Evolutionary conservation across 2,329 filamentous ascomycete genomes (phyloP).

Genomic region (Fusarium ambrosium): DNA sequence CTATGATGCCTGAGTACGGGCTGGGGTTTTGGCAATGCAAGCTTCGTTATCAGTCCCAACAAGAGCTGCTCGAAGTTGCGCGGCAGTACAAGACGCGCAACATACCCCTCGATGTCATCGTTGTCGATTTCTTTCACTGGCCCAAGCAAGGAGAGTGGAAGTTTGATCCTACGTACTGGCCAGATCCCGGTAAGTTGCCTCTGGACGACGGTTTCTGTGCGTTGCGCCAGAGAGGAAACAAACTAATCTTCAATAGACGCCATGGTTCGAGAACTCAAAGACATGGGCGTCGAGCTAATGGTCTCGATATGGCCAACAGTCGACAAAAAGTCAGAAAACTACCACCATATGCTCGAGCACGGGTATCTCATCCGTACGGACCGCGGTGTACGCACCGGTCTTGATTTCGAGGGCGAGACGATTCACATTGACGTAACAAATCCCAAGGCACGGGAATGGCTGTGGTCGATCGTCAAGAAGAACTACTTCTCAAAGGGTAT

Average conservation of each 20-base stretch:
- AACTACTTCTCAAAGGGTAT: constrained; percentile 75
- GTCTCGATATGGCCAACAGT: constrained; percentile 79
- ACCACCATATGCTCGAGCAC: constrained; percentile 70
- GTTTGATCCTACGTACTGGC: constrained; percentile 75
- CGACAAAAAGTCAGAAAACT: constrained; percentile 70
- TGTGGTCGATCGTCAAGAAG: constrained; percentile 70
- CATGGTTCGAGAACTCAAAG: constrained; percentile 73
- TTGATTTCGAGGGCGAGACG: constrained; percentile 71
- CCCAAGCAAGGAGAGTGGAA: constrained; percentile 76
- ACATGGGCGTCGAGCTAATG: constrained; percentile 74
- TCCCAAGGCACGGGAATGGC: constrained; percentile 67
- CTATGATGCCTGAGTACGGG: constrained; percentile 78
- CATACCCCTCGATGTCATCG: constrained; percentile 75
- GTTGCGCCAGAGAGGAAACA: not conserved
- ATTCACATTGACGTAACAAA: constrained; percentile 75
- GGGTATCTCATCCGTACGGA: constrained; percentile 73
- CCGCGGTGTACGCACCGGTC: constrained; percentile 68
- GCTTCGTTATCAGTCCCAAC: constrained; percentile 74
- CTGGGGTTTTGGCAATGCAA: constrained; percentile 79
- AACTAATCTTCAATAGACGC: constrained; percentile 55
- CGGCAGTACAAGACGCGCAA: constrained; percentile 68
- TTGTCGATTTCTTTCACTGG: constrained; percentile 79
- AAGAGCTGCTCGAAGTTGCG: constrained; percentile 71
- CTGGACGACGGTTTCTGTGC: not conserved
- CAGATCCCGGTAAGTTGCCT: constrained; percentile 65